Evolutionary conservation across 345 rosid genomes (phyloP), one percentile per base, ranked within the genome.

Genomic region (Mercurialis annua): DNA sequence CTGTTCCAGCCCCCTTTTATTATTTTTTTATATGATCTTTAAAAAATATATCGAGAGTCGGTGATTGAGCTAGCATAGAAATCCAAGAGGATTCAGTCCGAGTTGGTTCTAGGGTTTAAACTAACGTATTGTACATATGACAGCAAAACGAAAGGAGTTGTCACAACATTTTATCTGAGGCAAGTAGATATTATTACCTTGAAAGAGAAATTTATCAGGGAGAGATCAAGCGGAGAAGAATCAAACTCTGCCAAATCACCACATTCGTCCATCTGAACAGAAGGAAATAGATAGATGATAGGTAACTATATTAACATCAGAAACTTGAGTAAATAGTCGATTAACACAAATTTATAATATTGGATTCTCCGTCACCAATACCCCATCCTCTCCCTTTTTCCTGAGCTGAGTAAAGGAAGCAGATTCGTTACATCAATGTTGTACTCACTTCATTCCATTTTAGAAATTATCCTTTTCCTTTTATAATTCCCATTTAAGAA

Each of bases 131-230:
- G n/a, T n/a, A n/a, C n/a, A n/a, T n/a, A n/a, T n/a, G n/a, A n/a
- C n/a, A 29, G 20, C 21, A 30, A 3, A 18, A 47, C 18, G 17
- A 47, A 4, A 47, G 17, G 18, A 47, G 17, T 47, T 11, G 16
- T 12, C 15, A 21, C 14, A 33, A 23, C 59, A 38, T 40, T 29
- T 40, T 34, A 67, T 40, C 21, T 17, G 6, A 31, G 10, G 29
- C 57, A 14, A 44, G 60, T 27, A 7, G n/a, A 24, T 38, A 17
- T 29, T 47, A 10, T 71, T 83, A 86, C 96, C 92, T 89, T 89
- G 76, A 89, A 89, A 68, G 96, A 89, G 72, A 89, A 87, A 70
- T 87, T 89, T 58, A 87, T 81, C 72, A 78, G 72, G 0, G 96
- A 83, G 71, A 89, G 88, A 68, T 82, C 70, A 59, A 82, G 71